Base-by-base conservation (phyloP, 768 basidiomycete genomes). In the Brasilioporus rufonigricans region DNA sequence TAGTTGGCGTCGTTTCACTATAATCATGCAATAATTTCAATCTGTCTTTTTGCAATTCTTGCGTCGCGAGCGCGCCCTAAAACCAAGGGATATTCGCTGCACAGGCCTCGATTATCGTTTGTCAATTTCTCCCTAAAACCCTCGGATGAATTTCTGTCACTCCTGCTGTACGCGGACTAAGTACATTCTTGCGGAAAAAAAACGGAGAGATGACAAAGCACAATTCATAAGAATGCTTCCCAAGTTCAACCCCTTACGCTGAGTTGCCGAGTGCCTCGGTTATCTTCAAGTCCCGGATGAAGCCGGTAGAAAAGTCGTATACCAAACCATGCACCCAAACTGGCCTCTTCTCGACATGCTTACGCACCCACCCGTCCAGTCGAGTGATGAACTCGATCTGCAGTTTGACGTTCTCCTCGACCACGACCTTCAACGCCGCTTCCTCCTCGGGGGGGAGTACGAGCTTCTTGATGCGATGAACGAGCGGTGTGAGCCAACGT, bases 301-400 rank as follows among this genome's bases (percentile, higher is more conserved):
- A 71, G 9, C 88, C 89, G 35, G 72, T 77, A 36, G 74, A 74
- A 57, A 89, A 71, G 38, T 87, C 80, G 62, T 87, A 87, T 14
- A 90, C 80, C 86, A 83, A 88, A 35, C 87, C 87, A 58, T 90
- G 87, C 32, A 89, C 78, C 72, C 72, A 76, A n/a, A 86, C 75
- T 11, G 80, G 72, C 65, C 74, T 64, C 12, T 36, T 51, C 33
- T 33, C 6, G 14, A 23, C 53, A 10, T 48, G 23, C 1, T 1
- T 3, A 9, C 32, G 19, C 24, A 55, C 41, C 53, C 53, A 55
- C 26, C 9, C 41, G 8, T 49, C 40, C 48, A 55, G 33, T 27
- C 19, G 26, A 16, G 7, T 27, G 11, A 55, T 11, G 13, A 36
- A 29, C n/a, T 44, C 35, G 21, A 55, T 13, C 41, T 84, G 83